Conservation (phyloP, 805 yeast genomes). For the Candida odintsovae region DNA sequence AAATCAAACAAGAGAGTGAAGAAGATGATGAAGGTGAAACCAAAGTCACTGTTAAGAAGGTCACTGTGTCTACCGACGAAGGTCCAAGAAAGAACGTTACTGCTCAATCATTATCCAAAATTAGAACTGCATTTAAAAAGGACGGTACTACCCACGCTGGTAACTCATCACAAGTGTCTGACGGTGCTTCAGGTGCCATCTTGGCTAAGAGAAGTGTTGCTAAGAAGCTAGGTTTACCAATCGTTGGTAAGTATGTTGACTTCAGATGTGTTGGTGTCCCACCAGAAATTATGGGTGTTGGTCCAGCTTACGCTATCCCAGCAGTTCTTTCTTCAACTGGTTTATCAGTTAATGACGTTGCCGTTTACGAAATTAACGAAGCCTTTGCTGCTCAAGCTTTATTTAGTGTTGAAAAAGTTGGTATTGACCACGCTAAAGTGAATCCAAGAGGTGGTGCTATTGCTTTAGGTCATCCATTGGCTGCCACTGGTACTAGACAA, state of each 20-base stretch:
- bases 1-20: constrained; percentile 45
- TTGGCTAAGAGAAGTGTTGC: constrained; percentile 85
- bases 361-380: constrained; percentile 85
- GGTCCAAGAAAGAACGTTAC: constrained; percentile 90
- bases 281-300: constrained; percentile 96
- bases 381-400: constrained; percentile 96
- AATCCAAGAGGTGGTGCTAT: constrained; percentile 97
- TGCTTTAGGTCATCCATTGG: constrained; percentile 92
- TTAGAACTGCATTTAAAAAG: constrained; percentile 83
- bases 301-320: constrained; percentile 96
- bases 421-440: constrained; percentile 64
- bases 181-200: constrained; percentile 90
- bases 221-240: constrained; percentile 60
- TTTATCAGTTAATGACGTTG: constrained; percentile 57
- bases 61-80: constrained; percentile 64
- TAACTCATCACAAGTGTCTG: constrained; percentile 92
- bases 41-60: constrained; percentile 15
- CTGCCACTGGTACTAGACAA: constrained; percentile 90
- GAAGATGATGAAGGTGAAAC: constrained; percentile 46
- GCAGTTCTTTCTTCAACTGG: constrained; percentile 59
- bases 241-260: constrained; percentile 75
- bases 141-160: constrained; percentile 89
- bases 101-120: constrained; percentile 62
- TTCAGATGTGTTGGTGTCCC: constrained; percentile 88
- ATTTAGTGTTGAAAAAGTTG: constrained; percentile 59